Conservation (phyloP, 2,329 filamentous ascomycete genomes). For the Microsporum ferrugineum region DNA sequence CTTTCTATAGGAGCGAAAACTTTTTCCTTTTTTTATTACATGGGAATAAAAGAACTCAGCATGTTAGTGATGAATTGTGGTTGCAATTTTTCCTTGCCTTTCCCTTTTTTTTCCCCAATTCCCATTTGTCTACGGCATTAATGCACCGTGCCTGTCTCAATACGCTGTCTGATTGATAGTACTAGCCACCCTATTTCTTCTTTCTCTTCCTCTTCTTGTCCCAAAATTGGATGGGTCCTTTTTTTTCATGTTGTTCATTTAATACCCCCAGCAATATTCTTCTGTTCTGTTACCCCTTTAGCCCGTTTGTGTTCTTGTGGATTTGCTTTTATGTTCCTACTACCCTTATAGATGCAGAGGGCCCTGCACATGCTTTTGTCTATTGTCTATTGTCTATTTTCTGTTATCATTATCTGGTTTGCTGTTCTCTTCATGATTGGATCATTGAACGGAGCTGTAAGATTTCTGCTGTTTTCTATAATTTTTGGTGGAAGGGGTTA, state of each 20-base stretch:
- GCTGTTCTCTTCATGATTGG: neutral
- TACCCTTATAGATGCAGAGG: neutral
- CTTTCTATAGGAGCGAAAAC: neutral
- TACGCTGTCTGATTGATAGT: neutral
- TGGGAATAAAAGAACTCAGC: slow-evolving; percentile 6
- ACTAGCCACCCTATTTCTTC: neutral
- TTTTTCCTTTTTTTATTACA: neutral
- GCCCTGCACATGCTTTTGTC: neutral
- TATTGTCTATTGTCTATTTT: neutral
- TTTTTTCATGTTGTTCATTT: neutral
- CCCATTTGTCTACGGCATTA: slow-evolving; percentile 6
- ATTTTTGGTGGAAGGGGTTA: neutral
- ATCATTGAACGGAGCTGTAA: neutral
- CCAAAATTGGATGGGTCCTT: slow-evolving; percentile 2
- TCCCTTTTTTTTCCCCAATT: slow-evolving; percentile 10
- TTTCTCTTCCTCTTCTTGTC: neutral
- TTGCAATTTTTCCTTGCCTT: slow-evolving; percentile 11
- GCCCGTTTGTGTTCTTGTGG: neutral
- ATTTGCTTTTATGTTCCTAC: neutral
- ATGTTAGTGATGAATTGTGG: slow-evolving; percentile 5
- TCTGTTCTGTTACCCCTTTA: neutral
- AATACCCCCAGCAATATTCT: slow-evolving; percentile 2
- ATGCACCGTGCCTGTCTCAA: neutral
- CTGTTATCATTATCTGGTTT: neutral
- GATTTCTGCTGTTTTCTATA: neutral